Evolutionary conservation across 169 alveolate genomes (phyloP), one percentile per base, ranked within the genome.

Genomic region (Plasmodium berghei): DNA sequence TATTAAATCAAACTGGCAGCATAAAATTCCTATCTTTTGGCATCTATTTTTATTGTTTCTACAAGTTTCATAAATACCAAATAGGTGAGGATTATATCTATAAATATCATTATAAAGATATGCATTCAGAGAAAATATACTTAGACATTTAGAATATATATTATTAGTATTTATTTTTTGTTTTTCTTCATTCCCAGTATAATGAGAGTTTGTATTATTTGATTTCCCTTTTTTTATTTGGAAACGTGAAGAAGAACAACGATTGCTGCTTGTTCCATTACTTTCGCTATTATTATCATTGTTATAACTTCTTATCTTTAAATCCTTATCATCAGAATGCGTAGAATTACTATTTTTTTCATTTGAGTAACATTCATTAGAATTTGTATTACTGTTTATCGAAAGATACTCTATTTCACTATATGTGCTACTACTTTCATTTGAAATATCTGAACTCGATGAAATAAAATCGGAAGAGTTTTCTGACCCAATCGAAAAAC

Each of bases 11-110:
- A 55, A 83, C 28, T 83, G 90, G 1, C 86, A 40, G 48, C 67
- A 83, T 24, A 83, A 72, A 55, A 45, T 16, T 46, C 66, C 86
- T 22, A 83, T 83, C 5, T 69, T 52, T 83, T 62, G 34, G 18
- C 90, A 69, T 56, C 90, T 55, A 26, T 67, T 83, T 58, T 83
- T 85, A 34, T 83, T 83, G 20, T 70, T 83, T 40, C 90, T 42
- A 55, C 90, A 83, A 18, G 75, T 83, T 16, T 83, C 90, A 61
- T 83, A 83, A 6, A 83, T 42, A 3, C 90, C 90, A n/a, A 18
- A 83, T 55, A 83, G 48, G 20, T 83, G 86, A 34, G 90, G 90
- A 48, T 83, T 83, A 69, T 83, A 83, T 69, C 86, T 18, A 42
- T 18, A 83, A 18, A 83, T 56, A 62, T 83, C 90, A 40, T 69